Conservation (phyloP, 495 filamentous ascomycete genomes). For the Acidiella bohemica region DNA sequence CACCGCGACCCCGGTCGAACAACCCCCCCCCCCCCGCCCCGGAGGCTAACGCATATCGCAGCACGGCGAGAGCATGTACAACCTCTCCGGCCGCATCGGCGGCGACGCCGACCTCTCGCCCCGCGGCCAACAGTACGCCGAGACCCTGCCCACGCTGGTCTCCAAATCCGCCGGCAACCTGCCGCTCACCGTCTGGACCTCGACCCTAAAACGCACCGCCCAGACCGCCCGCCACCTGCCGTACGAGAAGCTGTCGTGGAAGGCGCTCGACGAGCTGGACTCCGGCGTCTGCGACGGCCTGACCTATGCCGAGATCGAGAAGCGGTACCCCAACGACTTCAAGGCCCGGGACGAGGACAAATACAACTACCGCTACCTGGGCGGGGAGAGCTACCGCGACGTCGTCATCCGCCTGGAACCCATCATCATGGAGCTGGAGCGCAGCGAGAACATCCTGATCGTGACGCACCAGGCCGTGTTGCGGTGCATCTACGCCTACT, state of each 20-base stretch:
- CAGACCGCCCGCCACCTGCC: conserved; percentile 75
- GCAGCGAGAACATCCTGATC: conserved; percentile 91
- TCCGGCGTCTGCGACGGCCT: conserved; percentile 92
- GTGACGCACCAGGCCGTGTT: conserved; percentile 95
- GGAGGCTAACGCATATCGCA: conserved; percentile 27
- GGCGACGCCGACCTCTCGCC: conserved; percentile 77
- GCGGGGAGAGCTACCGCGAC: conserved; percentile 92
- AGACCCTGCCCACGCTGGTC: conserved; percentile 66
- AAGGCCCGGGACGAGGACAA: conserved; percentile 90
- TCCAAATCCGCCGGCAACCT: conserved; percentile 64
- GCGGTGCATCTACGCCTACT: conserved; percentile 95
- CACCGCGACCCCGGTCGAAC: too few relatives aligned
- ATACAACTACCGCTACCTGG: conserved; percentile 97
- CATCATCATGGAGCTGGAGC: conserved; percentile 98
- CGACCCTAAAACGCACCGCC: conserved; percentile 83
- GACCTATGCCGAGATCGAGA: conserved; percentile 85
- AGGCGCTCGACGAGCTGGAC: conserved; percentile 93
- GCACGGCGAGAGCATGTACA: conserved; percentile 91
- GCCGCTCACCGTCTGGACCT: conserved; percentile 92
- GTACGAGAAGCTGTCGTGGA: conserved; percentile 93
- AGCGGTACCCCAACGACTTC: conserved; percentile 87
- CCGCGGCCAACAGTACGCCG: conserved; percentile 78
- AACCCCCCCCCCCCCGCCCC: neutral
- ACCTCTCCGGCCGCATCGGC: conserved; percentile 76
- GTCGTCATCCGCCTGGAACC: conserved; percentile 95